These are phyloP conservation scores for Cladosporium sp. DNA, from an alignment of 2,329 filamentous ascomycete genomes.

Conservation along the genomic window DNA sequence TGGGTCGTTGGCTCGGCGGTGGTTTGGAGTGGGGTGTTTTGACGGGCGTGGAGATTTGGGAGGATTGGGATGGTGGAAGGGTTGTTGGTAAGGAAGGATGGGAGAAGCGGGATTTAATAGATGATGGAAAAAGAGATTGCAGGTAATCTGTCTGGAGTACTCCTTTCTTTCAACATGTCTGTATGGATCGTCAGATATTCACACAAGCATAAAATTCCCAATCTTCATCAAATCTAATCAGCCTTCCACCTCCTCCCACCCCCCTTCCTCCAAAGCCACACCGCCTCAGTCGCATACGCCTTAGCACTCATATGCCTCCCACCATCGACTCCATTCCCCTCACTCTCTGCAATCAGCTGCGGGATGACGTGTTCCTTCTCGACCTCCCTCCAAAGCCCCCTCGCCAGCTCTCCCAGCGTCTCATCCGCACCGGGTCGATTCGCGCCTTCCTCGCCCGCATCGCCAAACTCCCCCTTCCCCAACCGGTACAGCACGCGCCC, in stretches of 20 bases:
- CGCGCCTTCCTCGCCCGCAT: constrained; percentile 40
- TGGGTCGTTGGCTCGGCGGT: constrained; percentile 27
- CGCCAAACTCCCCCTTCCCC: constrained; percentile 66
- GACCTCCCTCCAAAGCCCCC: constrained; percentile 78
- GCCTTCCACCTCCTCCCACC: constrained; percentile 57
- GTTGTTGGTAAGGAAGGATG: not conserved
- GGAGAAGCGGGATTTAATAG: not conserved
- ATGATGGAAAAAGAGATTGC: not conserved
- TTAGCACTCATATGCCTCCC: constrained; percentile 69
- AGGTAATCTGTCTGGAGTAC: no score
- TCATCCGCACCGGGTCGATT: constrained; percentile 43
- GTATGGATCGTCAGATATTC: no score
- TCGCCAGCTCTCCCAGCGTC: constrained; percentile 48
- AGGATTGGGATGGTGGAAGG: not conserved
- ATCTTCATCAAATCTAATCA: constrained; percentile 22
- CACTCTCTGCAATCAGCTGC: constrained; percentile 71
- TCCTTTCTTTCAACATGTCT: no score
- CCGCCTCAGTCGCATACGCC: constrained; percentile 80
- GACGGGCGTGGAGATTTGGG: not conserved
- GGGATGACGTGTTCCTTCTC: constrained; percentile 74
- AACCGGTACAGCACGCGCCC: constrained; percentile 81
- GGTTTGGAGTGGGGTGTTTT: constrained; percentile 20
- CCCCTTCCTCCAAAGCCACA: constrained; percentile 83
- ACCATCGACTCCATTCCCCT: constrained; percentile 52
- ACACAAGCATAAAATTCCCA: not conserved